Conservation (phyloP, 2,329 filamentous ascomycete species). For the Aureobasidium pullulans region DNA sequence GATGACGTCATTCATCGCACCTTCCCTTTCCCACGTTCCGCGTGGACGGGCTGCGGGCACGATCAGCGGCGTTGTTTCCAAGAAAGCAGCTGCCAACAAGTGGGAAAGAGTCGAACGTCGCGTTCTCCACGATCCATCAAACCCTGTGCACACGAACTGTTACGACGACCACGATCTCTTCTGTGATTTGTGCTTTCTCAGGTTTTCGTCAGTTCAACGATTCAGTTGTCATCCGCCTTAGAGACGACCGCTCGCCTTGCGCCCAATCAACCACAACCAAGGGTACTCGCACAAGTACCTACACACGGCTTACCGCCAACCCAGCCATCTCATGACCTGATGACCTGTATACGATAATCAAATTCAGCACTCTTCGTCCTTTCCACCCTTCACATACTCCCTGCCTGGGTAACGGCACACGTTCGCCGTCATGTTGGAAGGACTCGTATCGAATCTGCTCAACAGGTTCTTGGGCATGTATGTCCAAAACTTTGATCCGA, state of each 20-base stretch:
- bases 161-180: neutral
- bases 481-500: constrained; percentile 97
- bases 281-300: neutral
- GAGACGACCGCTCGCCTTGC: neutral
- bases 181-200: neutral
- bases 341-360: constrained; percentile 10
- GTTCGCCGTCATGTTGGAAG: constrained; percentile 77
- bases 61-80: constrained; percentile 11
- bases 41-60: neutral
- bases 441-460: constrained; percentile 89
- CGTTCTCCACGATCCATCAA: neutral
- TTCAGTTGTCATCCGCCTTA: neutral
- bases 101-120: neutral
- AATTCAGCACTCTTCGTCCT: neutral
- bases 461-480: constrained; percentile 99
- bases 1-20: neutral
- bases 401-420: constrained; percentile 66
- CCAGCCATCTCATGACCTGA: constrained; percentile 2
- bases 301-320: neutral
- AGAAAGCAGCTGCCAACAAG: neutral
- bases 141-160: neutral
- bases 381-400: constrained; percentile 30
- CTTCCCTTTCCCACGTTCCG: constrained; percentile 4
- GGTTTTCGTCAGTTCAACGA: neutral
- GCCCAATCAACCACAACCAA: neutral